Conservation (phyloP, 768 basidiomycete species). For the Gelatoporia subvermispora region DNA sequence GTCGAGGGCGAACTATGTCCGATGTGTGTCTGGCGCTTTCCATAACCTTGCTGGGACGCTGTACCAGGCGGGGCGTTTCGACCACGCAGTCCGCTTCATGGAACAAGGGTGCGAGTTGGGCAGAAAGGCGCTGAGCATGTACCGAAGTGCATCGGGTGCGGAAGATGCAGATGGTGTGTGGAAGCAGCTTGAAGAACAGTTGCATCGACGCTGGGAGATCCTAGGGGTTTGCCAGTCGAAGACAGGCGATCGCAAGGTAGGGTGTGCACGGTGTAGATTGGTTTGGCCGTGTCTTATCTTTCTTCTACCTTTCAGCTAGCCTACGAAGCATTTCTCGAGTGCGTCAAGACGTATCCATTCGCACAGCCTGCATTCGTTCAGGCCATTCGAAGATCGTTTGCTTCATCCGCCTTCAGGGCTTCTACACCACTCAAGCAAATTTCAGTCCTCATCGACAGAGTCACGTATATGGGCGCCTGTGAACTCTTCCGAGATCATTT, state of each 20-base stretch:
- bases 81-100: constrained; percentile 64
- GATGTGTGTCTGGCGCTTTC: constrained; percentile 69
- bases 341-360: constrained; percentile 54
- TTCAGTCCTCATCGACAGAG: constrained; percentile 53
- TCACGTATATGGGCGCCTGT: constrained; percentile 62
- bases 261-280: no score
- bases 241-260: constrained; percentile 71
- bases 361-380: constrained; percentile 30
- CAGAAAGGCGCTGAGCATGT: constrained; percentile 29
- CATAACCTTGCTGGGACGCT: constrained; percentile 67
- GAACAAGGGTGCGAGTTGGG: constrained; percentile 56
- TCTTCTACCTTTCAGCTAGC: constrained; percentile 42
- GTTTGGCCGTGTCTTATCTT: neutral
- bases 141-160: constrained; percentile 5
- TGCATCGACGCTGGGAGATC: constrained; percentile 76
- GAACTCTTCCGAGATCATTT: constrained; percentile 55
- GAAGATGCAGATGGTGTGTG: constrained; percentile 36
- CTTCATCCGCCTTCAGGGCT: constrained; percentile 34
- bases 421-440: constrained; percentile 49
- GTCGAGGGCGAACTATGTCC: constrained; percentile 47
- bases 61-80: constrained; percentile 59
- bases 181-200: constrained; percentile 56
- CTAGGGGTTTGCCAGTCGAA: constrained; percentile 75
- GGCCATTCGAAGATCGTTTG: constrained; percentile 25
- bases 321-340: constrained; percentile 48